Percentiles rank a stretch among this genome's conserved stretches.
Conservation (phyloP, 768 basidiomycete species). For the Tylopilus plumbeoviolaceoides region DNA sequence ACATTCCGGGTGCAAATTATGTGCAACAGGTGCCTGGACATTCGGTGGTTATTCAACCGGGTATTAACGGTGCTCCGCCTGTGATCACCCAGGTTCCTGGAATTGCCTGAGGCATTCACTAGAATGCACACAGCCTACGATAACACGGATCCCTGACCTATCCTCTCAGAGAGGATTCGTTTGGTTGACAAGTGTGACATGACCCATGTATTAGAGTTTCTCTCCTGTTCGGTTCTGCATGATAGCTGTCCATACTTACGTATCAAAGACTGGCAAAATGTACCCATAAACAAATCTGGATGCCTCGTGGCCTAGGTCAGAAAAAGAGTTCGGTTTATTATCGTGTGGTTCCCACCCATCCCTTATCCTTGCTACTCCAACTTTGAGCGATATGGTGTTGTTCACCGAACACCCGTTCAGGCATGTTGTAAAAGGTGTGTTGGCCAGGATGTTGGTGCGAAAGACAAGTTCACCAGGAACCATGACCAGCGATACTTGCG, state of each 20-base stretch:
- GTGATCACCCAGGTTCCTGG: slow-evolving; percentile 58
- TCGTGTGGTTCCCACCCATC: slow-evolving; percentile 25
- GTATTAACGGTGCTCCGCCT: slow-evolving; percentile 53
- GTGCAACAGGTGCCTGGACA: slow-evolving; percentile 54
- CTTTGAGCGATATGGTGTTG: slow-evolving; percentile 25
- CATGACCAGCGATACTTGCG: slow-evolving; percentile 41
- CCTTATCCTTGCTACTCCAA: slow-evolving; percentile 16
- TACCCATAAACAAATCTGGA: slow-evolving; percentile 11
- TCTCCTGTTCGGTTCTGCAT: slow-evolving; percentile 7
- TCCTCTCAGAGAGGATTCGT: neutral
- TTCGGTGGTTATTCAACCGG: slow-evolving; percentile 67
- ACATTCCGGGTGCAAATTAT: slow-evolving; percentile 30
- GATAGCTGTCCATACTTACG: slow-evolving; percentile 11
- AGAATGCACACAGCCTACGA: neutral
- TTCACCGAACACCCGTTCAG: slow-evolving; percentile 33
- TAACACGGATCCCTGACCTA: neutral
- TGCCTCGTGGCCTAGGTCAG: slow-evolving; percentile 28
- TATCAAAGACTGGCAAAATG: slow-evolving; percentile 5
- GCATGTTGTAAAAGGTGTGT: slow-evolving; percentile 30
- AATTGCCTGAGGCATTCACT: slow-evolving; percentile 16
- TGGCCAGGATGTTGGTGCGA: neutral
- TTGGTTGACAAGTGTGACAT: slow-evolving; percentile 5
- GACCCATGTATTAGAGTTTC: slow-evolving; percentile 3
- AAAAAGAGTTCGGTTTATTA: slow-evolving; percentile 16
- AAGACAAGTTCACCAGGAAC: slow-evolving; percentile 7